Evolutionary conservation across 1,284 basidiomycete species (phyloP).

Genomic region (Boletus nobilissimus): DNA sequence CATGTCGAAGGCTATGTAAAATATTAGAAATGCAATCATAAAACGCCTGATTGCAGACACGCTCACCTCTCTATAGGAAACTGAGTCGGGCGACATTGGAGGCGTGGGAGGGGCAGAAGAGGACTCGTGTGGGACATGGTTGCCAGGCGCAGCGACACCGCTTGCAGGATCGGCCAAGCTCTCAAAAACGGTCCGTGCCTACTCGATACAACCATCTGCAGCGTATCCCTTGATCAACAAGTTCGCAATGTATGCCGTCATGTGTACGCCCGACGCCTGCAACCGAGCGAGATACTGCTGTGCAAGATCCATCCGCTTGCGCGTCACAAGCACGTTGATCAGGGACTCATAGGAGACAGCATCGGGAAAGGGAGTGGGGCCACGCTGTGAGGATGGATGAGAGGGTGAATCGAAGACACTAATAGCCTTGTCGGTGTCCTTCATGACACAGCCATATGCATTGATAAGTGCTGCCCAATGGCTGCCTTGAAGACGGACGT

Average conservation of each 20-base stretch:
- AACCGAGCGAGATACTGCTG: constrained; percentile 77
- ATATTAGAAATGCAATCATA: neutral
- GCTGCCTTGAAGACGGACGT: constrained; percentile 77
- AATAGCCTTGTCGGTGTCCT: constrained; percentile 83
- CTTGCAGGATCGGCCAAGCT: constrained; percentile 85
- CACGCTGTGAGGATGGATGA: constrained; percentile 55
- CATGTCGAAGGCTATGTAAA: constrained; percentile 81
- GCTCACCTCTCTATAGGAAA: constrained; percentile 90
- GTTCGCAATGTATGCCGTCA: constrained; percentile 98
- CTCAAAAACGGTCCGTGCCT: constrained; percentile 85
- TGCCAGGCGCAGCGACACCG: constrained; percentile 90
- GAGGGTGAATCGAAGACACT: constrained; percentile 76
- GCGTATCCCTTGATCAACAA: constrained; percentile 92
- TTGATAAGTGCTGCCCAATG: constrained; percentile 96
- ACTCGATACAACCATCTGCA: constrained; percentile 73
- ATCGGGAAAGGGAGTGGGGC: constrained; percentile 65
- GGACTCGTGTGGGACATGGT: constrained; percentile 79
- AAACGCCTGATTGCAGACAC: neutral
- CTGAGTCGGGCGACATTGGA: constrained; percentile 54
- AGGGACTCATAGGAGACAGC: constrained; percentile 92
- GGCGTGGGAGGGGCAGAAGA: constrained; percentile 31
- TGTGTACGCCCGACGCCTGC: constrained; percentile 72
- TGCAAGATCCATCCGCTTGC: constrained; percentile 84
- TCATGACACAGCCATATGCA: constrained; percentile 85
- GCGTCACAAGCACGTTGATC: constrained; percentile 87